Percentiles rank a stretch among this genome's conserved stretches.
Evolutionary conservation across 805 yeast species (phyloP).

Genomic region (Clavispora asparagi): DNA sequence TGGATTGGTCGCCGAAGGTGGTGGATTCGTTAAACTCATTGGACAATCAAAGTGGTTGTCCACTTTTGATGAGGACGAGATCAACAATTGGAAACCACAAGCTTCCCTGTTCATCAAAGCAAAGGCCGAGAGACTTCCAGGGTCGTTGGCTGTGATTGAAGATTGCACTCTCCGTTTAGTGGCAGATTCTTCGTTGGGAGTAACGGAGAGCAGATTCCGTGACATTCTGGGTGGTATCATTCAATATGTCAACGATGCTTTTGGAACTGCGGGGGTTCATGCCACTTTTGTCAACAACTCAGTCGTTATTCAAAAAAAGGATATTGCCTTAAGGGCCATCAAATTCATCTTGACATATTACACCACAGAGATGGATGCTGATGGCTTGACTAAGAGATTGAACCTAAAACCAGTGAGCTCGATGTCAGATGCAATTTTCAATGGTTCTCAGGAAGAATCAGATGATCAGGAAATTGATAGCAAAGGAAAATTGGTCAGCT

Average conservation of each 20-base stretch:
- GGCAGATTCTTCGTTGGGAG: slow-evolving; percentile 61
- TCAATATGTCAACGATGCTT: slow-evolving; percentile 76
- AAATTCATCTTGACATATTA: slow-evolving; percentile 43
- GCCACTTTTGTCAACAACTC: slow-evolving; percentile 69
- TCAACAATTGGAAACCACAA: slow-evolving; percentile 52
- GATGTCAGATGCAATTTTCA: slow-evolving; percentile 4
- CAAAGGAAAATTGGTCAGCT: slow-evolving; percentile 22
- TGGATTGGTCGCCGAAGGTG: slow-evolving; percentile 88
- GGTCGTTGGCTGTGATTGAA: slow-evolving; percentile 64
- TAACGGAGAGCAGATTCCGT: slow-evolving; percentile 56
- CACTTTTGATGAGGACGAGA: slow-evolving; percentile 46
- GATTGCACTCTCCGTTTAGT: slow-evolving; percentile 76
- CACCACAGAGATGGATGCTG: slow-evolving; percentile 15
- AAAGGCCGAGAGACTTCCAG: slow-evolving; percentile 74
- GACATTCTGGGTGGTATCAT: slow-evolving; percentile 78
- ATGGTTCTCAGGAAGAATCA: background rate
- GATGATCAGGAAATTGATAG: background rate
- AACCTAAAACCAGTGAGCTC: slow-evolving; percentile 17
- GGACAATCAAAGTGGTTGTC: slow-evolving; percentile 55
- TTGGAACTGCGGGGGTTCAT: slow-evolving; percentile 50
- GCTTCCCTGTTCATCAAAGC: slow-evolving; percentile 52
- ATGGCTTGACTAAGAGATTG: slow-evolving; percentile 19
- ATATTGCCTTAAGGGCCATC: slow-evolving; percentile 53
- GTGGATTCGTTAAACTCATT: slow-evolving; percentile 65
- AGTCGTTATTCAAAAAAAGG: slow-evolving; percentile 66